Conservation (phyloP, 2,329 filamentous ascomycete genomes). For the Fusarium continuum region DNA sequence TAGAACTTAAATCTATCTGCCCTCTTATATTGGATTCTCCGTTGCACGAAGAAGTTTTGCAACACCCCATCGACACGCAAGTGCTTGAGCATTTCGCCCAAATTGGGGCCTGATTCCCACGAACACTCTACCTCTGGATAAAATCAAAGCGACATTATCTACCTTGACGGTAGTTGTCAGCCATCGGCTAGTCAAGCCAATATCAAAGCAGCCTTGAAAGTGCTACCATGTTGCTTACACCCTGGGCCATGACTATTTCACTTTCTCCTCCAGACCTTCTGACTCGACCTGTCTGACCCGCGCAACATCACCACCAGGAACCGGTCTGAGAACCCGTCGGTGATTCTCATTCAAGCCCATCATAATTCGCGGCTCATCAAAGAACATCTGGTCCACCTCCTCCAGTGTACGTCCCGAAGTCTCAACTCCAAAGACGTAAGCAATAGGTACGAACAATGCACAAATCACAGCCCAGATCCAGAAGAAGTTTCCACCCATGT, state of each 20-base stretch:
- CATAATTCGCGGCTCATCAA: neutral
- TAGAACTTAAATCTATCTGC: no score
- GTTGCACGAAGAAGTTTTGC: no score
- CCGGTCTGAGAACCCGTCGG: neutral
- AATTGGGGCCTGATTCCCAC: no score
- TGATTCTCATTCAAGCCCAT: neutral
- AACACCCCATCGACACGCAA: no score
- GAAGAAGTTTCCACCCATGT: neutral
- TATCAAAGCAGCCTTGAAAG: no score
- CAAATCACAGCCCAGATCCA: neutral
- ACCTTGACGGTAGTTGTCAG: no score
- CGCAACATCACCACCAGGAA: neutral
- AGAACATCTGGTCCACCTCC: neutral
- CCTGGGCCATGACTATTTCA: neutral
- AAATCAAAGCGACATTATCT: no score
- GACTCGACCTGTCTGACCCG: neutral
- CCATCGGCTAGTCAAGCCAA: no score
- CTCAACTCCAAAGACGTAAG: neutral
- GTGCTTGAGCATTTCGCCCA: no score
- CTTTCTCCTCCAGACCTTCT: neutral
- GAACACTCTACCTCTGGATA: no score
- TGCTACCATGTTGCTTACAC: no score
- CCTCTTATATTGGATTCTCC: no score
- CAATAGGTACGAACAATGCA: neutral
- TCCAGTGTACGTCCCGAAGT: neutral